Evolutionary conservation across 2,329 filamentous ascomycete species (phyloP).

Genomic region (Biscogniauxia marginata): DNA sequence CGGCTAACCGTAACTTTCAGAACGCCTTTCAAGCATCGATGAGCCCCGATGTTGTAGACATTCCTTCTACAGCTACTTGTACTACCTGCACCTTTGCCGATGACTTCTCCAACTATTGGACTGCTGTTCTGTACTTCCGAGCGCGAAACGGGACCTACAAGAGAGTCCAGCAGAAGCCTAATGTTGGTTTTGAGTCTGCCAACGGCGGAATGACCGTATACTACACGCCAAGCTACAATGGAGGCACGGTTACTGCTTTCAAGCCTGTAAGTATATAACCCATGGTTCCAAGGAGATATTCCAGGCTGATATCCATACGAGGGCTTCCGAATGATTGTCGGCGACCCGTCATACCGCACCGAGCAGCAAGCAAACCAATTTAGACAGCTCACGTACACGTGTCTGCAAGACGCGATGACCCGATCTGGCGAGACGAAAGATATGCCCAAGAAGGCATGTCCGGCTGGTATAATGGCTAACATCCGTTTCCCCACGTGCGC

Average conservation of each 20-base stretch:
- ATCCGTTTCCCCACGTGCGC: constrained; percentile 42
- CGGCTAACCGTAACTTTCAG: constrained; percentile 4
- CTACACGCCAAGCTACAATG: constrained; percentile 36
- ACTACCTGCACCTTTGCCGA: constrained; percentile 44
- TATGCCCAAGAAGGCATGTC: constrained; percentile 37
- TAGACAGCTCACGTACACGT: constrained; percentile 42
- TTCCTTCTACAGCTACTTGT: constrained; percentile 35
- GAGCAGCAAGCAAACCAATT: constrained; percentile 35
- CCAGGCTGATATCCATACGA: background rate
- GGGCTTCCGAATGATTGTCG: constrained; percentile 44
- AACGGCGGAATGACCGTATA: constrained; percentile 43
- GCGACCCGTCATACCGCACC: constrained; percentile 35
- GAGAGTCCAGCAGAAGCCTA: constrained; percentile 26
- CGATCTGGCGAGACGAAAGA: constrained; percentile 38
- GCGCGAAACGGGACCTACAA: constrained; percentile 38
- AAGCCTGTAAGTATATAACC: constrained; percentile 31
- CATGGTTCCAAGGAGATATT: background rate
- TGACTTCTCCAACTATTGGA: constrained; percentile 44
- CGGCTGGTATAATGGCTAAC: constrained; percentile 39
- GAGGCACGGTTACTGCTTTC: constrained; percentile 41
- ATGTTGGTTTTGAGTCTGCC: constrained; percentile 33
- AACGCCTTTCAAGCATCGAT: constrained; percentile 35
- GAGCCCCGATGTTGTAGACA: constrained; percentile 25
- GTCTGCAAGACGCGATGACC: constrained; percentile 37
- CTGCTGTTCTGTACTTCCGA: constrained; percentile 39